These are phyloP conservation scores for Bertia moriformis DNA, from an alignment of 2,329 filamentous ascomycete species.

Conservation along the genomic window DNA sequence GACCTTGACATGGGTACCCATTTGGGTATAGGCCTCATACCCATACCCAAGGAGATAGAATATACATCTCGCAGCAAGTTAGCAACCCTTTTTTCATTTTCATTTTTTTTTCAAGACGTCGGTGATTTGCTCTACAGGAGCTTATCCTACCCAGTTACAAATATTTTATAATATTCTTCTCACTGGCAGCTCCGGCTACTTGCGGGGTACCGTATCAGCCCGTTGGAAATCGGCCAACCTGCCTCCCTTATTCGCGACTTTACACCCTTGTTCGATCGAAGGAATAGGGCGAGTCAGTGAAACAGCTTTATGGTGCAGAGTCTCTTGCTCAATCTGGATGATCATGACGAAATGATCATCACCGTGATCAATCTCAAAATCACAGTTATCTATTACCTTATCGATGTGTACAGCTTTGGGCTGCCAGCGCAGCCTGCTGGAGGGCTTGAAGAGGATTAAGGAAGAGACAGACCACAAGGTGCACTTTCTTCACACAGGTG, in stretches of 20 bases:
- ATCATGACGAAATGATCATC: conserved; percentile 16
- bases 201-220: conserved; percentile 31
- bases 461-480: conserved; percentile 20
- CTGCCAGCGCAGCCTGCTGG: conserved; percentile 24
- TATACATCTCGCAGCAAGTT: no score
- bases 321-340: conserved; percentile 23
- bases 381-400: conserved; percentile 29
- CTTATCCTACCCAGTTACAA: no score
- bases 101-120: no score
- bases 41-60: no score
- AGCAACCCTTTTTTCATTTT: no score
- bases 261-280: conserved; percentile 30
- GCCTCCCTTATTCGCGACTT: conserved; percentile 22
- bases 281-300: conserved; percentile 26
- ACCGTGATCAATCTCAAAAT: conserved; percentile 26
- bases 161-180: conserved; percentile 26
- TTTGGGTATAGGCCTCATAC: no score
- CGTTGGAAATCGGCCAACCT: conserved; percentile 18
- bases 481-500: conserved; percentile 34
- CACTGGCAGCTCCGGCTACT: conserved; percentile 35
- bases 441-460: conserved; percentile 27
- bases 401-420: conserved; percentile 19
- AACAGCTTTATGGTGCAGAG: conserved; percentile 23
- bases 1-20: no score
- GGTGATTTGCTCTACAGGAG: no score